Evolutionary conservation across 495 filamentous ascomycete genomes (phyloP).

Genomic region (Haplographium delicatum): DNA sequence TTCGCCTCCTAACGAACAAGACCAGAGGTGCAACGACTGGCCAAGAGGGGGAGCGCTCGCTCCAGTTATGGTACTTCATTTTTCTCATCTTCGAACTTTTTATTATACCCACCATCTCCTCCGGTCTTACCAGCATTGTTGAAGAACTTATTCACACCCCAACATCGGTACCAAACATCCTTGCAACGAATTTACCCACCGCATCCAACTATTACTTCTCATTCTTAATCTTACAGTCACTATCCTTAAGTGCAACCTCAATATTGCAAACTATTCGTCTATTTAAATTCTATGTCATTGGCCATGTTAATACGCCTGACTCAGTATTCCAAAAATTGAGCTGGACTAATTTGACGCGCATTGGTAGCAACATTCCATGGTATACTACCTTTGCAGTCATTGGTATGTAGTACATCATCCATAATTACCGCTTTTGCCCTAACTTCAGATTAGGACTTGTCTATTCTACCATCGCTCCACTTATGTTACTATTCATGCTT

Average conservation of each 20-base stretch:
- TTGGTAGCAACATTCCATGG: constrained; percentile 16
- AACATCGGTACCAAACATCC: constrained; percentile 48
- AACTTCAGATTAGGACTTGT: constrained; percentile 44
- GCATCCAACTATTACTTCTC: constrained; percentile 90
- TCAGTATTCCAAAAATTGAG: constrained; percentile 15
- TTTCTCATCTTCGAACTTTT: constrained; percentile 96
- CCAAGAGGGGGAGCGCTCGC: constrained; percentile 13
- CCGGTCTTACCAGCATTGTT: constrained; percentile 63
- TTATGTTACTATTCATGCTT: constrained; percentile 79
- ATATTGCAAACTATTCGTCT: constrained; percentile 14
- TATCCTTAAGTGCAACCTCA: constrained; percentile 44
- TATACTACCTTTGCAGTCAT: constrained; percentile 17
- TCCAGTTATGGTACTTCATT: constrained; percentile 82
- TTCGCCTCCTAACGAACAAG: constrained; percentile 13
- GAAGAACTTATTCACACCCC: constrained; percentile 59
- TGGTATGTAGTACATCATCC: constrained; percentile 4
- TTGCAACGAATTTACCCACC: constrained; percentile 70
- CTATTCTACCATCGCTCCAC: constrained; percentile 67
- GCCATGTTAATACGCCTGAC: constrained; percentile 14
- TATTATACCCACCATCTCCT: constrained; percentile 73
- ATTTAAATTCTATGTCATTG: constrained; percentile 16
- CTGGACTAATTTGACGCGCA: constrained; percentile 14
- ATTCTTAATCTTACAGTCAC: constrained; percentile 85
- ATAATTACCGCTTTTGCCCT: constrained; percentile 1
- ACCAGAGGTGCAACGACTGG: constrained; percentile 14